Conservation (phyloP, 306 rosid species). For the Quercus wislizeni region DNA sequence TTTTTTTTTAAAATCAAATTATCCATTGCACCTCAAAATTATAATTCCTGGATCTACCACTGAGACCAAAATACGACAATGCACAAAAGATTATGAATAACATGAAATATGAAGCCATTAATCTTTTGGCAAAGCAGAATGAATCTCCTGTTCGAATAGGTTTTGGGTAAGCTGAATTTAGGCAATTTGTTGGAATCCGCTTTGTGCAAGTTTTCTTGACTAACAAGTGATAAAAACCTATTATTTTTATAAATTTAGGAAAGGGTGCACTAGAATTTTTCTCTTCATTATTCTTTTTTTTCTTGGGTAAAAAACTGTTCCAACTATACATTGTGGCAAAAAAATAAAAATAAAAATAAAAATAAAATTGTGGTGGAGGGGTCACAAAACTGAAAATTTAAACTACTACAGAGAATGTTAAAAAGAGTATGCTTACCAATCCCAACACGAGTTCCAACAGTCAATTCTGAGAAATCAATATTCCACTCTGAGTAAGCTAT, state of each 20-base stretch:
- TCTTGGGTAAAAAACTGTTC: not conserved
- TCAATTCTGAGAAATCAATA: constrained; percentile 85
- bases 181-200: too few species aligned
- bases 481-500: constrained; percentile 89
- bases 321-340: too few species aligned
- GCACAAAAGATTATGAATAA: not conserved
- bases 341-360: too few species aligned
- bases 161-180: too few species aligned
- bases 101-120: not conserved
- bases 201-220: not conserved
- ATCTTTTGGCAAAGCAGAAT: not conserved
- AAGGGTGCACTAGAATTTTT: not conserved
- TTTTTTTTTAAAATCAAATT: not conserved
- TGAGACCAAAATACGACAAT: not conserved
- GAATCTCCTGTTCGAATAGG: too few species aligned
- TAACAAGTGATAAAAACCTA: not conserved
- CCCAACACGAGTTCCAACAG: constrained; percentile 95
- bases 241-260: not conserved
- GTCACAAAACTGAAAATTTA: not conserved
- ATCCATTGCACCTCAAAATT: not conserved
- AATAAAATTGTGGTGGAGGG: too few species aligned
- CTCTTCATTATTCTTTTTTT: not conserved
- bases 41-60: not conserved
- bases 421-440: constrained; percentile 58
- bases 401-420: not conserved